Conservation (phyloP, 768 basidiomycete genomes). For the Podaxis sp. region DNA sequence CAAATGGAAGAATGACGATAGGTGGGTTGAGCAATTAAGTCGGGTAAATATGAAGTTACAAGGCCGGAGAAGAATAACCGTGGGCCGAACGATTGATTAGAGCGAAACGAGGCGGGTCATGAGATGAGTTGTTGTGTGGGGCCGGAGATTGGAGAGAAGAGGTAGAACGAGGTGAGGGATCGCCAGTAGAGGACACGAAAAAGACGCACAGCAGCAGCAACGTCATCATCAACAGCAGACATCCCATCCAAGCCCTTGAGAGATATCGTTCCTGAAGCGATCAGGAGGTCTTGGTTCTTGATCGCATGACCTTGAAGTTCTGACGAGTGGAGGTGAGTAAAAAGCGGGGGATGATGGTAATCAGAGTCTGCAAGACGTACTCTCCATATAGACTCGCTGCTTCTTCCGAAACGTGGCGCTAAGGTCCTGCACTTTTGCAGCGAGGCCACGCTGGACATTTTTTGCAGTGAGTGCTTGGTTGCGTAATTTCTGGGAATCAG, state of each 20-base stretch:
- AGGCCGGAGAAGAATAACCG: background rate
- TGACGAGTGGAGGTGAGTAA: slow-evolving; percentile 26
- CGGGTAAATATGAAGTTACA: background rate
- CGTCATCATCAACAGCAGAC: slow-evolving; percentile 86
- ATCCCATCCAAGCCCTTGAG: slow-evolving; percentile 79
- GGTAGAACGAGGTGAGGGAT: slow-evolving; percentile 13
- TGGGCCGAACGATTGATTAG: background rate
- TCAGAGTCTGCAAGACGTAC: slow-evolving; percentile 47
- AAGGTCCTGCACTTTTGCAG: slow-evolving; percentile 93
- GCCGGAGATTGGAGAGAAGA: slow-evolving; percentile 7
- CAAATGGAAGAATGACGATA: slow-evolving; percentile 6
- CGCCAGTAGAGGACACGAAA: slow-evolving; percentile 14
- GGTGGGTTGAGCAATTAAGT: background rate
- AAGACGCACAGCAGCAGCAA: slow-evolving; percentile 73
- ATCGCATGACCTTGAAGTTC: slow-evolving; percentile 97
- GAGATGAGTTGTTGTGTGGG: slow-evolving; percentile 5
- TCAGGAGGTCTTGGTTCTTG: slow-evolving; percentile 91
- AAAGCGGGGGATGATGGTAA: slow-evolving; percentile 15
- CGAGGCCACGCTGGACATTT: slow-evolving; percentile 93
- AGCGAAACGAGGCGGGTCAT: slow-evolving; percentile 1
- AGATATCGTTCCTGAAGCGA: slow-evolving; percentile 84
- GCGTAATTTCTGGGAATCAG: slow-evolving; percentile 35
- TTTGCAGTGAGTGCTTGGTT: slow-evolving; percentile 66
- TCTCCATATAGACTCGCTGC: slow-evolving; percentile 97
- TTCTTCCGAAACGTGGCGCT: slow-evolving; percentile 94